A percentile compares a stretch with the other conserved stretches of the same genome.
phyloP scores from a whole-genome alignment of 768 basidiomycete genomes.

The Lactarius quietus region DNA sequence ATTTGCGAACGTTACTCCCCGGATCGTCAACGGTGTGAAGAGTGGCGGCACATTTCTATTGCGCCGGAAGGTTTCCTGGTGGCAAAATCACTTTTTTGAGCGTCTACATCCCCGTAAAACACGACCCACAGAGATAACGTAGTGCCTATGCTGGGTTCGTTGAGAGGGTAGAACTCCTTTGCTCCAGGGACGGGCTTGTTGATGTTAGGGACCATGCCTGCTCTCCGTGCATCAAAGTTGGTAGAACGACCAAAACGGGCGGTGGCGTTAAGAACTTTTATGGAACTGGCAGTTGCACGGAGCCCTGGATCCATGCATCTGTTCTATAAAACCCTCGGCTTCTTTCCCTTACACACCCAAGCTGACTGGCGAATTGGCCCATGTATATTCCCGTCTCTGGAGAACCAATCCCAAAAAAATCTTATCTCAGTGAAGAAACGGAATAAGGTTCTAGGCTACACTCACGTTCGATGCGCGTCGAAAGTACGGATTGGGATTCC shows the following conservation, averaged over 20 bases:
- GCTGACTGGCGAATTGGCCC: too few species aligned
- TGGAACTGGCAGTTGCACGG: too few species aligned
- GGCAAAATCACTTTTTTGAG: background rate
- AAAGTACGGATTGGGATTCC: too few species aligned
- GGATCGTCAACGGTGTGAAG: conserved; percentile 64
- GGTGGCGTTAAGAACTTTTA: background rate
- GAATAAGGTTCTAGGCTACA: too few species aligned
- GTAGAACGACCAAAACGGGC: background rate
- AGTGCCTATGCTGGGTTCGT: conserved; percentile 54
- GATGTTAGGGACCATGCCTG: conserved; percentile 21
- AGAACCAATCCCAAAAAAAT: too few species aligned
- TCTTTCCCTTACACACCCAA: background rate
- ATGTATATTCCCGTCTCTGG: too few species aligned
- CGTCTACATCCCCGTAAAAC: background rate
- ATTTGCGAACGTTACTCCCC: conserved; percentile 66
- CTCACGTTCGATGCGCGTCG: too few species aligned
- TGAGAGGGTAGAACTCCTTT: conserved; percentile 56
- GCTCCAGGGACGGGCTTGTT: conserved; percentile 50
- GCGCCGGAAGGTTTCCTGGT: conserved; percentile 41
- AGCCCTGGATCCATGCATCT: too few species aligned
- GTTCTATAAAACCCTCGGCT: too few species aligned
- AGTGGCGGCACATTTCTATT: conserved; percentile 51
- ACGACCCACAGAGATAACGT: conserved; percentile 34
- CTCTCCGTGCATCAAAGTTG: background rate
- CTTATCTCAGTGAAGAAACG: too few species aligned